A percentile compares a stretch with the other conserved stretches of the same genome.
Evolutionary conservation across 441 rosid genomes (phyloP).

Genomic region (Arabidopsis lyrata): DNA sequence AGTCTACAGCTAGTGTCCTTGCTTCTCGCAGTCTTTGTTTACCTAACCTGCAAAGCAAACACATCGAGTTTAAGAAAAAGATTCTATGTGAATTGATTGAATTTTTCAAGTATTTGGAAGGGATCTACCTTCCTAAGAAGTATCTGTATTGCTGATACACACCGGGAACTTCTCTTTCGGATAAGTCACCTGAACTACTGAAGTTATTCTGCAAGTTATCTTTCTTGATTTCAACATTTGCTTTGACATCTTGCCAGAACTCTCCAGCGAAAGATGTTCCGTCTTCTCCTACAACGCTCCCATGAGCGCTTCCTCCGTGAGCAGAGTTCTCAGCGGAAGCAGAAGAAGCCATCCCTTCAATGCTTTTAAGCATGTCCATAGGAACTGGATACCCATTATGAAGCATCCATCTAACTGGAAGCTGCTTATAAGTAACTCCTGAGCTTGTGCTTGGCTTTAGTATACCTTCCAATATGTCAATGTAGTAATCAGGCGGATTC

Average conservation of each 20-base stretch:
- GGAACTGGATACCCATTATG: constrained; percentile 92
- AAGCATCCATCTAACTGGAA: constrained; percentile 97
- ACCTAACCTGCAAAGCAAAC: constrained; percentile 63
- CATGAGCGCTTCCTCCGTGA: constrained; percentile 52
- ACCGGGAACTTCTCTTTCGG: constrained; percentile 71
- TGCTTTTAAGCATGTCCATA: constrained; percentile 76
- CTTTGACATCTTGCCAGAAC: constrained; percentile 77
- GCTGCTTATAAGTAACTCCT: constrained; percentile 71
- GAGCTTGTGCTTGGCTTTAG: constrained; percentile 59
- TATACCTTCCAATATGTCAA: constrained; percentile 94
- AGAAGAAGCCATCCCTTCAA: constrained; percentile 61
- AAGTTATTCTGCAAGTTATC: constrained; percentile 67
- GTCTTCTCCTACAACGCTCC: constrained; percentile 50
- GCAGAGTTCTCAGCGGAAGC: constrained; percentile 52
- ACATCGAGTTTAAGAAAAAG: constrained; percentile 5
- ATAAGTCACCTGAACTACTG: constrained; percentile 63
- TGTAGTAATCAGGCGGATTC: constrained; percentile 97
- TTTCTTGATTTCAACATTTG: constrained; percentile 64
- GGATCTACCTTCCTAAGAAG: constrained; percentile 86
- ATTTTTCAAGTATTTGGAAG: neutral
- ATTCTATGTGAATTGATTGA: neutral
- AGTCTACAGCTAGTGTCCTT: constrained; percentile 84
- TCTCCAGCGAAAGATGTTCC: constrained; percentile 78
- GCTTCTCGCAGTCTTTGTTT: constrained; percentile 95
- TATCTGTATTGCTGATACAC: constrained; percentile 75